phyloP scores from a whole-genome alignment of 2,329 filamentous ascomycete species.

The Phialocephala sp. region DNA sequence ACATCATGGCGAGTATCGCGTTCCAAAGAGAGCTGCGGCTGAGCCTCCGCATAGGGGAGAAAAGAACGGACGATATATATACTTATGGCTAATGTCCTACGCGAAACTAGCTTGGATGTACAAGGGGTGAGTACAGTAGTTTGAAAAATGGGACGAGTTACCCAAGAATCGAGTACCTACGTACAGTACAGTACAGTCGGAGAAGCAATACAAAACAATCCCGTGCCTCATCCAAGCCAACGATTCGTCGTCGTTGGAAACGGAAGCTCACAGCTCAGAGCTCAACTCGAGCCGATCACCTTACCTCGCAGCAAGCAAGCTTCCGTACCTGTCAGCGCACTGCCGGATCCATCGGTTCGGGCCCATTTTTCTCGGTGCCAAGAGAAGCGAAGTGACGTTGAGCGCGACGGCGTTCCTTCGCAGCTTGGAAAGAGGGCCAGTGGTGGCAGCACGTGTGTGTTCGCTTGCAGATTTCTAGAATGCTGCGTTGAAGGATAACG shows the following conservation, averaged over 20 bases:
- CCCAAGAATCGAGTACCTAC: too few species aligned
- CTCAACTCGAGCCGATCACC: too few species aligned
- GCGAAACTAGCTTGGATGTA: too few species aligned
- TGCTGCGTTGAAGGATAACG: not conserved
- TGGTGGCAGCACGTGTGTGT: not conserved
- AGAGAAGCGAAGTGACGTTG: not conserved
- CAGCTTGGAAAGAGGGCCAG: not conserved
- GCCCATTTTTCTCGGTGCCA: not conserved
- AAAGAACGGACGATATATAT: not conserved
- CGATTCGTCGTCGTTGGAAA: too few species aligned
- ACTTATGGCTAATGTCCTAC: too few species aligned
- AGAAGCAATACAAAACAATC: too few species aligned
- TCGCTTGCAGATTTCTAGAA: not conserved
- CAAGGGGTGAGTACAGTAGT: too few species aligned
- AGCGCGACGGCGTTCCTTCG: not conserved
- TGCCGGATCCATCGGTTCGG: not conserved
- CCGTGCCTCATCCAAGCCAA: too few species aligned
- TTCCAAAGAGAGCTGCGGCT: not conserved
- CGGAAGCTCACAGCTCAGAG: too few species aligned
- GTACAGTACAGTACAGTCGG: too few species aligned
- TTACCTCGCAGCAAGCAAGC: too few species aligned
- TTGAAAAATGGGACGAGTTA: not conserved
- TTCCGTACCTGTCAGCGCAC: too few species aligned
- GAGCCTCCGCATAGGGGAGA: not conserved
- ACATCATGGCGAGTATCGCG: constrained; percentile 23